Evolutionary conservation across 73 alveolate genomes (phyloP).

Genomic region (Blepharisma japonicum): DNA sequence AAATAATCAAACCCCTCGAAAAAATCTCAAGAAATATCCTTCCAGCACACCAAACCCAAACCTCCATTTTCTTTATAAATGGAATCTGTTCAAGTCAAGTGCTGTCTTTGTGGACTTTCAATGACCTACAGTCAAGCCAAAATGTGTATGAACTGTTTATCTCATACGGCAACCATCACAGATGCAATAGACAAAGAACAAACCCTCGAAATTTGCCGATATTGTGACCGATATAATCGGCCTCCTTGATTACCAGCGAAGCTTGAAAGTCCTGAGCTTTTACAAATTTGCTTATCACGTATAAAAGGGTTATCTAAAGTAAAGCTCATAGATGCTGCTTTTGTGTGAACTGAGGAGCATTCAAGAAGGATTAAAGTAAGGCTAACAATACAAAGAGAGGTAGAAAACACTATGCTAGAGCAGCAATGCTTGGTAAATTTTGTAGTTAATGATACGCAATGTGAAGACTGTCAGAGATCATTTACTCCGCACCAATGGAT

Average conservation of each 20-base stretch:
- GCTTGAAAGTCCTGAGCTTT: conserved; percentile 81
- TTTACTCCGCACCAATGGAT: conserved; percentile 98
- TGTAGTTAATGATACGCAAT: conserved; percentile 85
- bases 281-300: conserved; percentile 68
- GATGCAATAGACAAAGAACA: conserved; percentile 70
- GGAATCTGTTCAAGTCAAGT: conserved; percentile 23
- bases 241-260: conserved; percentile 86
- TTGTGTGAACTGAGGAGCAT: conserved; percentile 97
- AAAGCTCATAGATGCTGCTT: conserved; percentile 88
- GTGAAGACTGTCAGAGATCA: conserved; percentile 94
- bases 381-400: conserved; percentile 89
- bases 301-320: conserved; percentile 82
- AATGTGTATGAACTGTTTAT: conserved; percentile 78
- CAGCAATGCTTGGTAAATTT: conserved; percentile 75
- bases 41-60: no score
- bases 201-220: conserved; percentile 68
- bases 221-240: conserved; percentile 69
- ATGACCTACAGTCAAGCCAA: conserved; percentile 77
- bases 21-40: no score
- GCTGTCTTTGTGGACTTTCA: conserved; percentile 86
- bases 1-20: no score
- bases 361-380: conserved; percentile 88
- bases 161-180: conserved; percentile 68
- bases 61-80: neutral
- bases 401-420: conserved; percentile 66